Percentiles rank a stretch among this genome's conserved stretches.
Conservation (phyloP, 371 early-diverging fungal genomes). For the Mucor circinelloides region DNA sequence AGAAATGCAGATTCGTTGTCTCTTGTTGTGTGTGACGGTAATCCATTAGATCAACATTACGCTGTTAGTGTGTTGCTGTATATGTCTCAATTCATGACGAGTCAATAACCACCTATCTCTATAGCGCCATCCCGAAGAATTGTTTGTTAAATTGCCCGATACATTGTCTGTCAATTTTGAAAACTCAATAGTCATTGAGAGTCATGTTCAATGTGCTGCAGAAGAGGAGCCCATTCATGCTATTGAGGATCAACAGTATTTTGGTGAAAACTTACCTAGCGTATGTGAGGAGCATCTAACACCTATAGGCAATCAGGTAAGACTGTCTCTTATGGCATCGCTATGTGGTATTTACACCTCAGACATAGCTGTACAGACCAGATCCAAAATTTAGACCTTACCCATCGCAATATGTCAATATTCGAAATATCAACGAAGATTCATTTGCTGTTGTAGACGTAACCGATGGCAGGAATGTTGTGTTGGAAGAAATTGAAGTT, state of each 20-base stretch:
- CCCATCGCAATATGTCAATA: slow-evolving; percentile 49
- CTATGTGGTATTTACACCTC: not conserved
- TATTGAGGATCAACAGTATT: slow-evolving; percentile 38
- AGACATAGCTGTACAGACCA: slow-evolving; percentile 44
- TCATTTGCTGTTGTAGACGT: slow-evolving; percentile 57
- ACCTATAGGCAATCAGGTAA: slow-evolving; percentile 28
- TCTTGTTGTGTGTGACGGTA: slow-evolving; percentile 51
- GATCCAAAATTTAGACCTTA: slow-evolving; percentile 46
- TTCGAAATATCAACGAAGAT: slow-evolving; percentile 49
- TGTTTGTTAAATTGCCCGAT: slow-evolving; percentile 50
- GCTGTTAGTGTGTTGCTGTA: slow-evolving; percentile 21
- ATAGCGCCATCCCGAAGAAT: slow-evolving; percentile 43
- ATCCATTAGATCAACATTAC: slow-evolving; percentile 63
- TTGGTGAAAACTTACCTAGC: slow-evolving; percentile 28
- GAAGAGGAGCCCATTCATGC: slow-evolving; percentile 50
- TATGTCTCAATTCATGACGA: not conserved
- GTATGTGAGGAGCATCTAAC: slow-evolving; percentile 37
- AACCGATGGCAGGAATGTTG: slow-evolving; percentile 33
- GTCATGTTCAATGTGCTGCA: slow-evolving; percentile 71
- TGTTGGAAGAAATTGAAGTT: slow-evolving; percentile 63
- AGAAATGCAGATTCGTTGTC: slow-evolving; percentile 62
- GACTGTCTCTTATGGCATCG: not conserved
- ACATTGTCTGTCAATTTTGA: slow-evolving; percentile 38
- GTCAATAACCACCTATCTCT: not conserved
- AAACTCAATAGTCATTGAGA: slow-evolving; percentile 46